phyloP scores from a whole-genome alignment of 345 rosid genomes.

The Erodium maritimum region DNA sequence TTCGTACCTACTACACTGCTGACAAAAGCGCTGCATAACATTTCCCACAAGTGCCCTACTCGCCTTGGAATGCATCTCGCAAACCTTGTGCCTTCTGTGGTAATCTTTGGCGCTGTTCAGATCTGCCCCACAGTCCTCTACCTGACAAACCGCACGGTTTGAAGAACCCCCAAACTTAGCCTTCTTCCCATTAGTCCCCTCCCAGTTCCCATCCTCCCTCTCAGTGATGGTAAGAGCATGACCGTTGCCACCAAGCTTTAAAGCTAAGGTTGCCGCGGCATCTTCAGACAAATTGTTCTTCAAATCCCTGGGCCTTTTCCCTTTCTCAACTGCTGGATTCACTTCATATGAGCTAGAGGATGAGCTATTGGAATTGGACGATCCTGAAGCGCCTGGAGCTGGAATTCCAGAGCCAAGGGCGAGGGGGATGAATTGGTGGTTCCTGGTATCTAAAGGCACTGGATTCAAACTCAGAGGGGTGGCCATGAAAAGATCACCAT shows the following conservation, averaged over 20 bases:
- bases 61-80: conserved; percentile 94
- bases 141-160: conserved; percentile 78
- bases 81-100: conserved; percentile 92
- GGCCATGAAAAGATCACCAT: conserved; percentile 88
- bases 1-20: conserved; percentile 94
- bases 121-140: conserved; percentile 89
- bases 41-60: conserved; percentile 75
- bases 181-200: conserved; percentile 56
- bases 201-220: conserved; percentile 44
- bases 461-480: conserved; percentile 52
- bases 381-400: conserved; percentile 53
- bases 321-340: conserved; percentile 31
- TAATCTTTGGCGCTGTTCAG: conserved; percentile 88
- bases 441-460: conserved; percentile 20
- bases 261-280: conserved; percentile 35
- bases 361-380: conserved; percentile 68
- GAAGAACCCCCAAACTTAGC: conserved; percentile 45
- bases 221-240: conserved; percentile 35
- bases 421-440: conserved; percentile 51
- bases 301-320: conserved; percentile 58
- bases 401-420: conserved; percentile 17
- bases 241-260: conserved; percentile 52
- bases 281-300: conserved; percentile 36
- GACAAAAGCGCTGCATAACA: conserved; percentile 96
- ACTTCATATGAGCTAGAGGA: conserved; percentile 80